These are phyloP conservation scores for Penicillium sp. DNA, from an alignment of 2,329 filamentous ascomycete genomes.

Conservation along the genomic window DNA sequence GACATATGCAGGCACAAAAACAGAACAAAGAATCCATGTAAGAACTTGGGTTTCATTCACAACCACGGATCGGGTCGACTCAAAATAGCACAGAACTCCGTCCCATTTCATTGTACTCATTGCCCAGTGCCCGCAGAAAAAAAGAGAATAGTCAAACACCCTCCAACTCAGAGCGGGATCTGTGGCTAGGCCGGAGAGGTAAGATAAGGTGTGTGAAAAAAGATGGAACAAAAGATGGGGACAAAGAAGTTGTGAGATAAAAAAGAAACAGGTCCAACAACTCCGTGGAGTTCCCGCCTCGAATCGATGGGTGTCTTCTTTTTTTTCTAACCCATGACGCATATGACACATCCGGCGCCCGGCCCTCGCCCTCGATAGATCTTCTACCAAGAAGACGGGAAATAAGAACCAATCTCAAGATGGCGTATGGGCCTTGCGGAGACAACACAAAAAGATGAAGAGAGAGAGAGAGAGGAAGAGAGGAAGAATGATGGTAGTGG, in stretches of 20 bases:
- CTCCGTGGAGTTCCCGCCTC: neutral
- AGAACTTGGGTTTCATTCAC: slow-evolving; percentile 1
- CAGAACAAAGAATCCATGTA: neutral
- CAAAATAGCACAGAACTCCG: slow-evolving; percentile 32
- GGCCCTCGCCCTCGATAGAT: neutral
- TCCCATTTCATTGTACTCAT: slow-evolving; percentile 38
- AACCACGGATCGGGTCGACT: neutral
- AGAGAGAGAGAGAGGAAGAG: neutral
- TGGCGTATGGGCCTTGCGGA: neutral
- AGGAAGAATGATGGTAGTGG: neutral
- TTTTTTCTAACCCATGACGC: neutral
- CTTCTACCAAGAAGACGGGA: slow-evolving; percentile 13
- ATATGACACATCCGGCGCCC: neutral
- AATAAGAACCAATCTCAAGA: slow-evolving; percentile 15
- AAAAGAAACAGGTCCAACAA: neutral
- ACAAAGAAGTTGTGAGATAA: neutral
- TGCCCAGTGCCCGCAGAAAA: slow-evolving; percentile 12
- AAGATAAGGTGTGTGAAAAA: neutral
- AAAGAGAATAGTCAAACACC: neutral
- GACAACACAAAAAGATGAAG: neutral
- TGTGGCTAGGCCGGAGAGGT: neutral
- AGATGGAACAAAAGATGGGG: neutral
- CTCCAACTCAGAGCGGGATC: neutral
- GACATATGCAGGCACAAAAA: neutral
- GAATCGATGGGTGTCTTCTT: neutral